Evolutionary conservation across 2,329 filamentous ascomycete genomes (phyloP), one percentile per base, ranked within the genome.

Genomic region (Hysterium pulicare): DNA sequence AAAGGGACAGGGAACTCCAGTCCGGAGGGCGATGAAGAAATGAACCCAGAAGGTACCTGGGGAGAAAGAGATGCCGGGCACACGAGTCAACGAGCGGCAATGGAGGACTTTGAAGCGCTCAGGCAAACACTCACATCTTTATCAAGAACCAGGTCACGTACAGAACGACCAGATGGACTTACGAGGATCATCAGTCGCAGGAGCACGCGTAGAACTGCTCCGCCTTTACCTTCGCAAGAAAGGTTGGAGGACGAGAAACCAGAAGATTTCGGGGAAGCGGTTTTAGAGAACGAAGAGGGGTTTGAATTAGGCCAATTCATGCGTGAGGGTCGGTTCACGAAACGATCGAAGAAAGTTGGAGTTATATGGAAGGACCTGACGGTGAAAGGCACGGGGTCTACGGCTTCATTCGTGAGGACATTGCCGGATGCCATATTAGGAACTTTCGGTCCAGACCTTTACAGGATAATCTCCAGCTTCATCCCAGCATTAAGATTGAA

Each of bases 401-500:
- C 80, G 1, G 74, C 84, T 0, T 79, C 79, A 0, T 86, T 86
- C 49, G 85, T 86, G 20, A 80, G 80, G 47, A 89, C 86, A 0
- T 68, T 91, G 0, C 86, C 87, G 0, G 78, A 87, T 49, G 87
- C 87, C 2, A 74, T 91, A 28, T 48, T 89, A 4, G 86, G 86
- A 17, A 90, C 86, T 0, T 91, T 93, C 60, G 87, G 87, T 0
- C 87, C 87, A 0, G 87, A 91, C 62, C 69, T 91, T 1, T 91
- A 87, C 61, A 76, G 72, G 24, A 28, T 28, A 8, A 71, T 71
- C 2, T 8, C 24, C 24, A 7, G 15, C 15, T 34, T 34, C 32
- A 34, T 34, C n/a, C 32, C 32, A 8, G 7, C n/a, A 8, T 34
- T 34, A 10, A 8, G 19, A 38, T 20, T 23, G 13, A 24, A 24